Percentiles rank a stretch among this genome's conserved stretches.
phyloP scores from a whole-genome alignment of 352 stramenopile species.

The Globisporangium carolinianum region DNA sequence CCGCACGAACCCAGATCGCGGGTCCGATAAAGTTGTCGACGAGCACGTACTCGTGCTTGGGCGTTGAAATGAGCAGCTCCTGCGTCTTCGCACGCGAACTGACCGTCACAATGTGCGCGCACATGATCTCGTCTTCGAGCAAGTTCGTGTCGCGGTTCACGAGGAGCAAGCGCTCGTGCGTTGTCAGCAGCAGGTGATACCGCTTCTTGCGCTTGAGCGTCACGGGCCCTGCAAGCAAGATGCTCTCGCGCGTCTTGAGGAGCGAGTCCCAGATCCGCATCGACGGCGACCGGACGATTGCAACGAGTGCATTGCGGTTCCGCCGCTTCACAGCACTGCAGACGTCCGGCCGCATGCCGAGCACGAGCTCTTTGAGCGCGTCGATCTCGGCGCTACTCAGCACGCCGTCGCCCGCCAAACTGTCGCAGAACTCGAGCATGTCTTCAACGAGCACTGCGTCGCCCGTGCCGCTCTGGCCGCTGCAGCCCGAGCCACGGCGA shows the following conservation, averaged over 20 bases:
- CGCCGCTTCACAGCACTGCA: conserved; percentile 70
- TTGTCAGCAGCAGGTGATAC: conserved; percentile 77
- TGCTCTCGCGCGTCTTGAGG: conserved; percentile 78
- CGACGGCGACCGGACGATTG: conserved; percentile 71
- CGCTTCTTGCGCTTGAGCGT: conserved; percentile 81
- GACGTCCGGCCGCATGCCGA: conserved; percentile 64
- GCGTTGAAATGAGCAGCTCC: conserved; percentile 65
- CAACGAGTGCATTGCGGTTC: conserved; percentile 79
- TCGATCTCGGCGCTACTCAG: conserved; percentile 60
- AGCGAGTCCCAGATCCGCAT: conserved; percentile 82
- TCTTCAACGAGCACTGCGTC: conserved; percentile 70
- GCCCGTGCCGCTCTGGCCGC: conserved; percentile 39
- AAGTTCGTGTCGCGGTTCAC: conserved; percentile 87
- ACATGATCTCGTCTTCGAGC: conserved; percentile 87
- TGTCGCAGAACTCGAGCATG: conserved; percentile 84
- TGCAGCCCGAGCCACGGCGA: conserved; percentile 37
- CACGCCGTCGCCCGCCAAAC: conserved; percentile 38
- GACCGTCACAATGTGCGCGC: conserved; percentile 81
- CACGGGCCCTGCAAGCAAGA: conserved; percentile 71
- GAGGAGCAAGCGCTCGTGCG: conserved; percentile 81
- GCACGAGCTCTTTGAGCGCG: conserved; percentile 74
- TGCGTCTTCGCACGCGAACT: conserved; percentile 74
- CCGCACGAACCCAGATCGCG: conserved; percentile 78
- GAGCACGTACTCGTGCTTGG: conserved; percentile 73
- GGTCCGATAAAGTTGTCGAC: conserved; percentile 84